These are phyloP conservation scores for Casaregolazyma suthepensis DNA, from an alignment of 1,139 yeast species.

Conservation along the genomic window DNA sequence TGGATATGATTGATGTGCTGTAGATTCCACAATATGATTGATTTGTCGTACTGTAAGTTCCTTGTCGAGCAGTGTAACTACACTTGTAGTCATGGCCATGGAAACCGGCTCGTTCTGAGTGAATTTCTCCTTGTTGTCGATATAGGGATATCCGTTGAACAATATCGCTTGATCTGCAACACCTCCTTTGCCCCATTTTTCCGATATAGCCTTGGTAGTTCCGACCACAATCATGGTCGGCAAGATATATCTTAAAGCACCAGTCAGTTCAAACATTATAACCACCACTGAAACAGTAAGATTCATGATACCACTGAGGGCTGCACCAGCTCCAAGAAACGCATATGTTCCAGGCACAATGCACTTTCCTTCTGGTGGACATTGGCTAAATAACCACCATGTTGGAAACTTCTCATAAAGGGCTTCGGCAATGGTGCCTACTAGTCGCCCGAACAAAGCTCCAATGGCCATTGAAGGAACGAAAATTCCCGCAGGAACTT, in stretches of 20 bases:
- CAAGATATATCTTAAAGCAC: slow-evolving; percentile 82
- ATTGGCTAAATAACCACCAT: slow-evolving; percentile 41
- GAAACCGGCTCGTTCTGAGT: slow-evolving; percentile 50
- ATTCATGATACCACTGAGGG: slow-evolving; percentile 90
- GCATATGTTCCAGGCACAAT: slow-evolving; percentile 95
- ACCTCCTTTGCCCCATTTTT: slow-evolving; percentile 73
- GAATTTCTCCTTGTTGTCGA: slow-evolving; percentile 69
- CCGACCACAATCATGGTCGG: slow-evolving; percentile 98
- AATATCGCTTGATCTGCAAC: slow-evolving; percentile 93
- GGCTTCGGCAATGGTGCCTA: slow-evolving; percentile 64
- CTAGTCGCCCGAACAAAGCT: slow-evolving; percentile 83
- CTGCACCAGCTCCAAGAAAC: slow-evolving; percentile 93
- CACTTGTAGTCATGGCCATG: slow-evolving; percentile 59
- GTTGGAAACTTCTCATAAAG: slow-evolving; percentile 42
- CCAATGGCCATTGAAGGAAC: slow-evolving; percentile 98
- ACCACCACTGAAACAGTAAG: slow-evolving; percentile 93
- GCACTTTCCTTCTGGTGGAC: slow-evolving; percentile 44
- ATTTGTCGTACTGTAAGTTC: slow-evolving; percentile 35
- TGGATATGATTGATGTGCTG: slow-evolving; percentile 37
- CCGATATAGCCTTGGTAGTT: slow-evolving; percentile 73
- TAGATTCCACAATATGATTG: slow-evolving; percentile 46
- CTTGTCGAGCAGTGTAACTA: slow-evolving; percentile 34
- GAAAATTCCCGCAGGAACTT: slow-evolving; percentile 92
- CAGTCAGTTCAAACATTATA: slow-evolving; percentile 95
- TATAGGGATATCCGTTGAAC: slow-evolving; percentile 81